Evolutionary conservation across 805 yeast genomes (phyloP).

Genomic region (Saturnispora serradocipensis): DNA sequence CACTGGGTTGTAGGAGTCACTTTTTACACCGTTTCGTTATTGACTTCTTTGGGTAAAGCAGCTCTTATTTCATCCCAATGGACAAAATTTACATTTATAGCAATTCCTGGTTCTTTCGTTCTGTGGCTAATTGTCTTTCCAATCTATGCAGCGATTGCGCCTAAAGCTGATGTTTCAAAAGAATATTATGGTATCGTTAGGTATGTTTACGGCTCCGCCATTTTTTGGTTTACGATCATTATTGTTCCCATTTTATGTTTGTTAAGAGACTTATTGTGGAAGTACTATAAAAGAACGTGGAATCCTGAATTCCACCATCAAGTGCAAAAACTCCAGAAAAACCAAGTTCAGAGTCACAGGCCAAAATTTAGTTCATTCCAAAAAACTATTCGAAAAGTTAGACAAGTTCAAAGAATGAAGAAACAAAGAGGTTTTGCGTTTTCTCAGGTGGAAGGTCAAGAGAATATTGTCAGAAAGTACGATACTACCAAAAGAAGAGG

Average conservation of each 20-base stretch:
- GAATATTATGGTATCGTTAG: conserved; percentile 78
- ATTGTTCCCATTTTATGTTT: conserved; percentile 73
- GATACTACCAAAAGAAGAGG: conserved; percentile 74
- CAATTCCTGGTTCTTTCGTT: conserved; percentile 88
- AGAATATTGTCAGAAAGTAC: conserved; percentile 81
- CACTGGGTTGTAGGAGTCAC: conserved; percentile 97
- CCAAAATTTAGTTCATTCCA: conserved; percentile 98
- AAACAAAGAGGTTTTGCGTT: conserved; percentile 98
- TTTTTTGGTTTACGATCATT: conserved; percentile 76
- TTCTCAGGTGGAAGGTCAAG: conserved; percentile 93
- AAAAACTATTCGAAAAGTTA: conserved; percentile 90
- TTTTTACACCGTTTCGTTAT: conserved; percentile 73
- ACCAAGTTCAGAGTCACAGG: conserved; percentile 82
- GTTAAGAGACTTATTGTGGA: conserved; percentile 86
- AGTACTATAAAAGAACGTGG: conserved; percentile 86
- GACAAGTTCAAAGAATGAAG: conserved; percentile 97
- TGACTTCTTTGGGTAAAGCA: conserved; percentile 91
- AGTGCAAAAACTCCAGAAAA: conserved; percentile 95
- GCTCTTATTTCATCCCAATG: conserved; percentile 85
- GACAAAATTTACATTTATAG: conserved; percentile 87
- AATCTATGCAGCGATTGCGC: conserved; percentile 76
- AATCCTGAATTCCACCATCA: conserved; percentile 88
- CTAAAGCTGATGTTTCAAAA: conserved; percentile 66
- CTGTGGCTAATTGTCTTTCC: conserved; percentile 87
- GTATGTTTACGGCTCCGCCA: conserved; percentile 65